Evolutionary conservation across 306 rosid species (phyloP), one percentile per base, ranked within the genome.

Genomic region (Medicago ruthenica): DNA sequence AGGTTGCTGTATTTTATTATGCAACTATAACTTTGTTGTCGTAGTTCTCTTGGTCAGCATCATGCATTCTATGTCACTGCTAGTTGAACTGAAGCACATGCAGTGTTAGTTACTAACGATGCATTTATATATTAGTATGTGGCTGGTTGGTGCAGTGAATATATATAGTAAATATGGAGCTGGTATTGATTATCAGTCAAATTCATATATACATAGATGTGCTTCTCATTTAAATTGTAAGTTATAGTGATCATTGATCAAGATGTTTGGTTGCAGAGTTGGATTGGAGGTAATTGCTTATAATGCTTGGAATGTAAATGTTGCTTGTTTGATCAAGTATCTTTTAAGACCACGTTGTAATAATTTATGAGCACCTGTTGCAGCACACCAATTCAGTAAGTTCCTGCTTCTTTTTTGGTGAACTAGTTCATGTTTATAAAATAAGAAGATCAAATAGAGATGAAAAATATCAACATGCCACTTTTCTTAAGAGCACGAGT

Each of bases 351-450:
- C 62, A 21, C 0, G 36, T 20, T 21, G 62, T 57, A 20, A 57
- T 55, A 55, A 55, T 55, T 55, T 55, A 55, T 55, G 58, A 18
- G 2, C 27, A 18, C 22, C 21, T 50, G 55, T 1, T 15, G 21
- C 16, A 51, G 58, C 58, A 51, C 58, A 51, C 58, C 58, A 51
- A 51, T 42, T 13, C 51, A 54, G 18, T 54, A 54, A 54, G 14
- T 51, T 51, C 21, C 16, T 51, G 7, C 7, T 8, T 7, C 3
- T 16, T 11, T 42, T 10, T 11, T 42, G 11, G 48, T 4, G 48
- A 10, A 42, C 14, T 42, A 3, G 48, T 42, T 10, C 12, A 10
- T 42, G 48, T 42, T 42, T 10, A n/a, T n/a, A n/a, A n/a, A n/a
- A n/a, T n/a, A n/a, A n/a, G n/a, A n/a, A n/a, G n/a, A n/a, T n/a